These are phyloP conservation scores for Scheffersomyces amazonensis DNA, from an alignment of 805 yeast genomes.

Conservation along the genomic window DNA sequence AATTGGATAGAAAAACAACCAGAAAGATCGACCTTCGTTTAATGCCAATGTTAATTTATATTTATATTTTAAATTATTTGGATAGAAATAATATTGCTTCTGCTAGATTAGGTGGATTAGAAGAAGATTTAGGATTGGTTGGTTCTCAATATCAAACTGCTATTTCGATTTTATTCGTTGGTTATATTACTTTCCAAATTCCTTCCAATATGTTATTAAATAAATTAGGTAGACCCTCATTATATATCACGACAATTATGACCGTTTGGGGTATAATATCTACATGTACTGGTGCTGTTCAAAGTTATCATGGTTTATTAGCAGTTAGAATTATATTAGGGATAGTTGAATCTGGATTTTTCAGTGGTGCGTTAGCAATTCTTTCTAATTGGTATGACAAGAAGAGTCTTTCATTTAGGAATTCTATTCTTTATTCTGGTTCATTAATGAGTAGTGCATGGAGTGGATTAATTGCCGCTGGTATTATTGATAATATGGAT, in stretches of 20 bases:
- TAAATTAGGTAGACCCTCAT: slow-evolving; percentile 47
- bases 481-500: slow-evolving; percentile 43
- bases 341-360: slow-evolving; percentile 45
- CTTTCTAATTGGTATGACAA: slow-evolving; percentile 56
- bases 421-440: slow-evolving; percentile 50
- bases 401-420: slow-evolving; percentile 47
- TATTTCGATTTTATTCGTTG: slow-evolving; percentile 50
- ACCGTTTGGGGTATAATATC: slow-evolving; percentile 49
- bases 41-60: slow-evolving; percentile 47
- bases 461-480: slow-evolving; percentile 54
- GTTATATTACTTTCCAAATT: slow-evolving; percentile 47
- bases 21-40: slow-evolving; percentile 48
- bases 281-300: slow-evolving; percentile 47
- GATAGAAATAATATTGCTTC: slow-evolving; percentile 55
- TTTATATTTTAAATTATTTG: slow-evolving; percentile 51
- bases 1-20: slow-evolving; percentile 40
- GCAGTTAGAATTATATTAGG: slow-evolving; percentile 49
- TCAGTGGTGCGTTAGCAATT: slow-evolving; percentile 46
- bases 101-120: slow-evolving; percentile 51
- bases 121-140: slow-evolving; percentile 37
- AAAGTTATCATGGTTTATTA: slow-evolving; percentile 40
- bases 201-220: slow-evolving; percentile 48
- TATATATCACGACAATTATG: slow-evolving; percentile 49
- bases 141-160: slow-evolving; percentile 48
- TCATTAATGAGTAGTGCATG: slow-evolving; percentile 52